phyloP scores from a whole-genome alignment of 768 basidiomycete species.

The Lactifluus piperatus region DNA sequence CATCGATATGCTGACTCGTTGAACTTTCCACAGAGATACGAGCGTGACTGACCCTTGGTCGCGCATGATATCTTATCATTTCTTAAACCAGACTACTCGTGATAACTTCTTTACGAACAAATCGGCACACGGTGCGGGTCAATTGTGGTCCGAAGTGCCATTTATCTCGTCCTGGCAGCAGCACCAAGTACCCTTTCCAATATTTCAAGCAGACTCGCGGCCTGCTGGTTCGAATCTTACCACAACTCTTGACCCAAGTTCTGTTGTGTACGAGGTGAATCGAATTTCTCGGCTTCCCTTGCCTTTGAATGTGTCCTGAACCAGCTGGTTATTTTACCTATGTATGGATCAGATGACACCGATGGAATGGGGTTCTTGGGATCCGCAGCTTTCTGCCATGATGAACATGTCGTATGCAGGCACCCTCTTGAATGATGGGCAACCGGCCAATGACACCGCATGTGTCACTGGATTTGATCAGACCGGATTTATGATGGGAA shows the following conservation, averaged over 20 bases:
- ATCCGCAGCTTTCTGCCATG: constrained; percentile 64
- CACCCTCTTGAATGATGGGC: constrained; percentile 51
- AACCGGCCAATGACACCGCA: constrained; percentile 41
- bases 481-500: constrained; percentile 65
- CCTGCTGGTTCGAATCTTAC: constrained; percentile 38
- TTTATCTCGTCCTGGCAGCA: constrained; percentile 42
- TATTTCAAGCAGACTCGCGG: constrained; percentile 50
- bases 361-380: constrained; percentile 67
- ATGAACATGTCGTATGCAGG: constrained; percentile 56
- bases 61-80: constrained; percentile 64
- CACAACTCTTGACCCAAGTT: constrained; percentile 31
- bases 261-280: constrained; percentile 52
- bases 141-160: constrained; percentile 55
- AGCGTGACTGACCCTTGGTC: constrained; percentile 59
- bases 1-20: neutral
- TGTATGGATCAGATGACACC: constrained; percentile 53
- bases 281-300: neutral
- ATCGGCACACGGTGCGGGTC: constrained; percentile 61
- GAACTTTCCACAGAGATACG: constrained; percentile 38
- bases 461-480: constrained; percentile 76
- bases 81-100: constrained; percentile 54
- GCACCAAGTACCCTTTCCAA: constrained; percentile 52
- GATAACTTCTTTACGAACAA: constrained; percentile 52
- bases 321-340: constrained; percentile 1
- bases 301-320: neutral